Base-by-base conservation (phyloP, 805 yeast species). In the Cephaloascus albidus region DNA sequence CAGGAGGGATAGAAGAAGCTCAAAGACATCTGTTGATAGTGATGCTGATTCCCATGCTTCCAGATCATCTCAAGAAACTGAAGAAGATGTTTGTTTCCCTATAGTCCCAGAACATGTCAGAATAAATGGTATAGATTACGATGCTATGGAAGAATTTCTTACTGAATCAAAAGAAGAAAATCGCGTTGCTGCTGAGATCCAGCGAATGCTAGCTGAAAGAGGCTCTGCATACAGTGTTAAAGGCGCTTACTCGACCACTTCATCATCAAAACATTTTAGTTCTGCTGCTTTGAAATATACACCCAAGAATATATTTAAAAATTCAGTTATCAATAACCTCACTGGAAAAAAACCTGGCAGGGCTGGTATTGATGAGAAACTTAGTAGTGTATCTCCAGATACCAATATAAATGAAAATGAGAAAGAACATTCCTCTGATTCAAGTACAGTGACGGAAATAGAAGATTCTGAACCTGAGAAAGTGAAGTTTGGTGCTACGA, bases 21-120 rank as follows among this genome's bases (percentile, higher is more conserved):
- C 70, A 37, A 46, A 57, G 43, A 45, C 64, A 4, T 51, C 72
- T 12, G 58, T 63, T 33, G 87, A 81, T 50, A 73, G 78, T 43
- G 90, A 83, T 46, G 72, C 70, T 17, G 82, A 75, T 48, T 82
- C 89, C 2, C 85, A 77, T 48, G 84, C 80, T 2, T 81, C 90
- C 8, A 69, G 87, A 46, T 77, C 80, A 16, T 80, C 89, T 3
- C 95, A 85, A 49, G 96, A 88, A 54, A 87, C 96, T 0, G 97
- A 90, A 53, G 96, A 87, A 55, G 97, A 90, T 72, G 98, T 90
- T 35, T 90, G 97, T 68, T 89, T 89, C 61, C 97, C 97, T 2
- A 82, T 87, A 86, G 64, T 78, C 37, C 79, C 85, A 3, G 82
- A 81, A 43, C 71, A 66, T 44, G 63, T 66, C 20, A 56, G 69